Base-by-base conservation (phyloP, 805 yeast species). In the Lipomyces chichibuensis region DNA sequence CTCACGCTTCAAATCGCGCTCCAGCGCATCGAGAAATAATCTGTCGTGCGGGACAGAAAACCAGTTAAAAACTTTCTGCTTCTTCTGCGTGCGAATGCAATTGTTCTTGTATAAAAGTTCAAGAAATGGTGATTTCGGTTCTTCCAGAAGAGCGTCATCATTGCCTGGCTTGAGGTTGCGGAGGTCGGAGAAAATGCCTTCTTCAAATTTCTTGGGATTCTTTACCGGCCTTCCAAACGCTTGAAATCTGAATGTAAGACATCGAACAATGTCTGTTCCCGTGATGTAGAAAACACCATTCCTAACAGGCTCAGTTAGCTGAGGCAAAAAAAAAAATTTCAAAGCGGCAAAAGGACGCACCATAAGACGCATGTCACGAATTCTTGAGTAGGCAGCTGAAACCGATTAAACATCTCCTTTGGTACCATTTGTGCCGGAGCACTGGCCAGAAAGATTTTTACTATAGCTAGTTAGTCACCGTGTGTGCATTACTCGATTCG, bases 31-130 rank as follows among this genome's bases (percentile, higher is more conserved):
- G 2, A 92, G 87, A 84, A 95, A 93, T 56, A 94, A 81, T 75
- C 89, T 87, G 75, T 93, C 97, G 78, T 94, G 98, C 29, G 95
- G 95, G 9, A 95, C 98, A 75, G 93, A 89, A 77, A 90, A 92
- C 98, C 98, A 95, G 77, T 89, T 92, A 76, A 94, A 94, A 55
- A 94, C 98, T 75, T 95, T 94, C 77, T 94, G 99, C 75, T 95
- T 94, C 83, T 94, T 94, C 74, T 94, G 98, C 0, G 99, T 94
- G 73, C 97, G 84, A 32, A 94, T 82, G 76, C 98, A 94, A 70
- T 88, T 87, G 76, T 94, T 91, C 75, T 88, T 90, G 79, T 90
- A 92, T 33, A 94, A 80, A 74, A 94, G 92, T 69, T 89, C 90
- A 67, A 94, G 81, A 76, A 94, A 92, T 46, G 87, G 88, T 0